These are phyloP conservation scores for Bidens hawaiensis DNA, from an alignment of 140 eudicot genomes.

Conservation along the genomic window DNA sequence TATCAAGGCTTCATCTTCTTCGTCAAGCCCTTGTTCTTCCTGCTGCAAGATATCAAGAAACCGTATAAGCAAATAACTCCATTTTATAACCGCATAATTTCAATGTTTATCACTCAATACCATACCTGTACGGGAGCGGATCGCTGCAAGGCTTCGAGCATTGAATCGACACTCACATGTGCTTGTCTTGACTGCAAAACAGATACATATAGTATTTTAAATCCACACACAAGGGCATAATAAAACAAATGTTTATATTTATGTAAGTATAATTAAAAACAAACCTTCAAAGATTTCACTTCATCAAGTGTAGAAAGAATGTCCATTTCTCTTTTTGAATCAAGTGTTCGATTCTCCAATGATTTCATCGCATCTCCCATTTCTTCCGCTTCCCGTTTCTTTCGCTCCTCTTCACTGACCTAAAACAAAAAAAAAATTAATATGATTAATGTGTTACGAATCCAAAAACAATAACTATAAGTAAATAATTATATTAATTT, in stretches of 20 bases:
- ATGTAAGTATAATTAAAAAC: neutral
- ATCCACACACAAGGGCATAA: neutral
- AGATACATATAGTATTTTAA: conserved; percentile 9
- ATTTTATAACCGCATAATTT: neutral
- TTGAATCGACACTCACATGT: conserved; percentile 60
- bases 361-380: conserved; percentile 97
- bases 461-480: neutral
- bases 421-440: conserved; percentile 23
- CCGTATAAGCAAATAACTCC: neutral
- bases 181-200: conserved; percentile 75
- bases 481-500: neutral
- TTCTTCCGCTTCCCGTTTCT: conserved; percentile 68
- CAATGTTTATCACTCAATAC: neutral
- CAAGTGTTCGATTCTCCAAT: conserved; percentile 71
- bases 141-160: conserved; percentile 71
- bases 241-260: neutral
- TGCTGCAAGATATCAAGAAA: conserved; percentile 15
- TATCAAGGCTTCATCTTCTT: conserved; percentile 77
- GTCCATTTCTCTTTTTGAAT: conserved; percentile 88
- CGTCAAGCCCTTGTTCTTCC: conserved; percentile 58
- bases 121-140: conserved; percentile 58
- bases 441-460: neutral
- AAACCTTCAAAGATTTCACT: conserved; percentile 88
- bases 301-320: conserved; percentile 81
- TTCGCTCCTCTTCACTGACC: conserved; percentile 59